phyloP scores from a whole-genome alignment of 2,329 filamentous ascomycete genomes.

The Epichloe gansuensis region DNA sequence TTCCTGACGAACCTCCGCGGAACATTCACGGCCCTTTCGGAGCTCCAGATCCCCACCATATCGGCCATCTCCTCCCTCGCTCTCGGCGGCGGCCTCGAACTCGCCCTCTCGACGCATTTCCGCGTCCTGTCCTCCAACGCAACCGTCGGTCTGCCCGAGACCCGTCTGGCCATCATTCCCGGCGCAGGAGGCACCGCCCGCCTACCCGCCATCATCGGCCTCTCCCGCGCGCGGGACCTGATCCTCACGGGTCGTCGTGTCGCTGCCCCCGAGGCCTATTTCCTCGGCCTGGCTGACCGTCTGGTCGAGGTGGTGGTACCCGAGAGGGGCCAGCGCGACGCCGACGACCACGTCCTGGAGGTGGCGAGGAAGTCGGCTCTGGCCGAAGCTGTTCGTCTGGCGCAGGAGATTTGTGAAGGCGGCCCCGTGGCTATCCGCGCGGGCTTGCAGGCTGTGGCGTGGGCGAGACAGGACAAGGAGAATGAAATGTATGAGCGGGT shows the following conservation, averaged over 20 bases:
- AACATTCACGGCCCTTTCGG: conserved; percentile 61
- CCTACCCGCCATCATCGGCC: conserved; percentile 68
- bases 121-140: conserved; percentile 75
- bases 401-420: conserved; percentile 76
- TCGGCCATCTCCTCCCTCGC: conserved; percentile 75
- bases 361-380: conserved; percentile 56
- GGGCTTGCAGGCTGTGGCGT: conserved; percentile 64
- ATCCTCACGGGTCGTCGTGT: conserved; percentile 85
- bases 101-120: conserved; percentile 80
- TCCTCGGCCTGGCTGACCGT: conserved; percentile 80
- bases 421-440: conserved; percentile 73
- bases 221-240: conserved; percentile 72
- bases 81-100: conserved; percentile 85
- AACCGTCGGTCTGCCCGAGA: conserved; percentile 75
- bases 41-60: conserved; percentile 79
- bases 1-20: conserved; percentile 68
- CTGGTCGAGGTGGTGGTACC: conserved; percentile 63
- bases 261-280: conserved; percentile 73
- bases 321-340: conserved; percentile 31
- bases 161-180: conserved; percentile 83
- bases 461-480: conserved; percentile 65
- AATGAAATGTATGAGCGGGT: conserved; percentile 78
- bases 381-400: conserved; percentile 63
- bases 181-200: conserved; percentile 89
- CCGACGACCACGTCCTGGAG: conserved; percentile 29